Evolutionary conservation across 345 rosid species (phyloP), one percentile per base, ranked within the genome.

Genomic region (Stellera chamaejasme): DNA sequence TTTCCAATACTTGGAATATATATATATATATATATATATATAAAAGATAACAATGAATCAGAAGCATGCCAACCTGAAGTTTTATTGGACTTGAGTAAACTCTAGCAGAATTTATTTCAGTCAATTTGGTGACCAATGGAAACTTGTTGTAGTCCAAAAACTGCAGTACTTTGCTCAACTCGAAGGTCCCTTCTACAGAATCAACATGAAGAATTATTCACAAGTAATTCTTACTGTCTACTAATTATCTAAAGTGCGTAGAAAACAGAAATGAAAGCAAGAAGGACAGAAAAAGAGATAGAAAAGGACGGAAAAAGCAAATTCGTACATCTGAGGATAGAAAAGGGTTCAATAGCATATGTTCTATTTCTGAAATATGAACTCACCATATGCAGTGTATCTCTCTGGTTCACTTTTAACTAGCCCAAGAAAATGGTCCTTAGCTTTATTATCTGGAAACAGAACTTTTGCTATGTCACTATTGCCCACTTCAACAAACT

Each of bases 371-470:
- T 1, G 14, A 45, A n/a, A 15, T 44, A 32, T 58, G 23, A 55
- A 75, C 97, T 77, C 66, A 83, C 96, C 96, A 48, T 78, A 85
- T 12, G 48, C 57, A 66, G 83, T 78, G 67, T 83, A 85, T 65
- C 69, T 78, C 66, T 87, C 96, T 3, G 91, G 89, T 56, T 87
- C 96, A 60, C 74, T 78, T 78, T 87, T 87, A 65, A 90, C 91
- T 60, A 90, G 54, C 48, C 94, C 96, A 42, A 87, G 59, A 64
- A 81, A 90, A 58, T 52, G 48, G 39, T 72, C 43, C 1, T 61
- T 16, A 48, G 66, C 46, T 56, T 65, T 77, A 60, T 72, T 26
- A 45, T 81, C 72, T 25, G 89, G 96, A 74, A 69, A 82, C 15
- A 90, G 82, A 72, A 68, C 65, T 66, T 65, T 75, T 32, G 88